A percentile compares a stretch with the other conserved stretches of the same genome.
phyloP scores from a whole-genome alignment of 768 basidiomycete genomes.

The Xerocomellus dryophilus region DNA sequence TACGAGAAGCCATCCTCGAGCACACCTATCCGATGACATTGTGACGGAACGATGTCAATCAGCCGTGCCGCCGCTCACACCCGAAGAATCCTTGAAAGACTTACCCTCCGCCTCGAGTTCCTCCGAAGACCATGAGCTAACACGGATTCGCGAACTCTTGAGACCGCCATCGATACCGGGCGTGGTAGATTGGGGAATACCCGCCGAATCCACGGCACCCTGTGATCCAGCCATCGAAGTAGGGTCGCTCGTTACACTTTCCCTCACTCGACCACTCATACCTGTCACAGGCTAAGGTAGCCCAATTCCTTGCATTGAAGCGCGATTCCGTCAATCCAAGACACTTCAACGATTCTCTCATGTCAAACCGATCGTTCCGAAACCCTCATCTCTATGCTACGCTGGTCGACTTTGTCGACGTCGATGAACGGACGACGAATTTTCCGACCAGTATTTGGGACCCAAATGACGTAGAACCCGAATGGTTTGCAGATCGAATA shows the following conservation, averaged over 20 bases:
- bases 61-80: constrained; percentile 1
- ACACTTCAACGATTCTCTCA: constrained; percentile 95
- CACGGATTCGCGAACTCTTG: constrained; percentile 53
- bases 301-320: constrained; percentile 75
- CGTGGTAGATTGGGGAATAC: constrained; percentile 75
- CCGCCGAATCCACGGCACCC: constrained; percentile 48
- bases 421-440: constrained; percentile 84
- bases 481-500: constrained; percentile 77
- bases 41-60: constrained; percentile 14
- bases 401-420: constrained; percentile 90
- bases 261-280: neutral
- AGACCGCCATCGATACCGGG: constrained; percentile 64
- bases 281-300: constrained; percentile 65
- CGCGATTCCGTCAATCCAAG: constrained; percentile 57
- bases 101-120: constrained; percentile 16
- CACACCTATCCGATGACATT: constrained; percentile 49
- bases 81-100: constrained; percentile 17
- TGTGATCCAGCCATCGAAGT: constrained; percentile 68
- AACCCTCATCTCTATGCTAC: constrained; percentile 97
- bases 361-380: constrained; percentile 88
- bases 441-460: constrained; percentile 77
- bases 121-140: constrained; percentile 44
- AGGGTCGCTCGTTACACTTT: constrained; percentile 7
- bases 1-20: constrained; percentile 48
- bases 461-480: constrained; percentile 55